These are phyloP conservation scores for Musa schizocarpa DNA, from an alignment of 176 grass and related monocot genomes.

Conservation along the genomic window DNA sequence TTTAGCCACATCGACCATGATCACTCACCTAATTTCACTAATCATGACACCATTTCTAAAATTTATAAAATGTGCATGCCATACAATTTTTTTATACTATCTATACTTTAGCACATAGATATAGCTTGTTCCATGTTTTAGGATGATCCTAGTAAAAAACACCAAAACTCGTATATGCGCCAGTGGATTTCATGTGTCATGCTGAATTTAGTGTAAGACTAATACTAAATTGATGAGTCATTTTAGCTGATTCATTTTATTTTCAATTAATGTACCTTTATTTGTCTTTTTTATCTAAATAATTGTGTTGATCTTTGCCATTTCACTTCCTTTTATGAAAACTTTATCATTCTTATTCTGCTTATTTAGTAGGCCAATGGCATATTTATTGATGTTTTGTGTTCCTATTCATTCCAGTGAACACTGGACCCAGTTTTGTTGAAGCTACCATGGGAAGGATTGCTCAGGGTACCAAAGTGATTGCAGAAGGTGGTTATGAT, in stretches of 20 bases:
- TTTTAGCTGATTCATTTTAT: too few relatives aligned
- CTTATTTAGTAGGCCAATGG: not conserved
- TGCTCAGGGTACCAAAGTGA: conserved; percentile 25
- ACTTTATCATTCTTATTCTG: not conserved
- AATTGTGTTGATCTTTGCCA: too few relatives aligned
- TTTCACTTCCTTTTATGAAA: not conserved
- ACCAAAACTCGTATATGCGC: not conserved
- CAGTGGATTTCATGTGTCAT: not conserved
- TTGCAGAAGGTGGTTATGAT: conserved; percentile 25
- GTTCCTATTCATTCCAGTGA: conserved; percentile 7
- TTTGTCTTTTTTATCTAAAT: too few relatives aligned
- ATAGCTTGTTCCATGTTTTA: not conserved
- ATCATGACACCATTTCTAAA: not conserved
- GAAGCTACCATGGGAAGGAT: conserved; percentile 23
- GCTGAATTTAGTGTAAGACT: too few relatives aligned
- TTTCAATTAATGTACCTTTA: too few relatives aligned
- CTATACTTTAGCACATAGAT: not conserved
- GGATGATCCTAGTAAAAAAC: not conserved
- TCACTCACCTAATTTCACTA: too few relatives aligned
- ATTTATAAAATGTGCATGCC: not conserved
- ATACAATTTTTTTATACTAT: too few relatives aligned
- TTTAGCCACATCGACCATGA: too few relatives aligned
- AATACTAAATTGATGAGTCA: too few relatives aligned
- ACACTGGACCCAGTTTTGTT: conserved; percentile 20
- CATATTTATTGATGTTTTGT: not conserved